Percentiles rank a stretch among this genome's conserved stretches.
Evolutionary conservation across 176 grass and related monocot species (phyloP).

Genomic region (Metroxylon sagu): DNA sequence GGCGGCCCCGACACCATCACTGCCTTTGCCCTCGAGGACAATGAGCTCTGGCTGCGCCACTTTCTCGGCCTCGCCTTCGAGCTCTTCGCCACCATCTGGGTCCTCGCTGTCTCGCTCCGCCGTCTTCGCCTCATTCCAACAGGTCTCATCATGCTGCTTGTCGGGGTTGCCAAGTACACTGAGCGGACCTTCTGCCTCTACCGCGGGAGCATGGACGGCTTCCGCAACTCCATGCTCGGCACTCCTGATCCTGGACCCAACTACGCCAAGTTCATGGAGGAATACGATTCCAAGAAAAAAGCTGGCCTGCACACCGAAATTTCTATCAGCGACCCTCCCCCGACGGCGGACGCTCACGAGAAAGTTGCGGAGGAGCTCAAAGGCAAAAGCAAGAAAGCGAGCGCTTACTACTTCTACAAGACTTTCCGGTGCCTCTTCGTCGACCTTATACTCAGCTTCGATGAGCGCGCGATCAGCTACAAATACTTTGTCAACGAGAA

Average conservation of each 20-base stretch:
- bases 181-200: slow-evolving; percentile 47
- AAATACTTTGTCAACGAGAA: neutral
- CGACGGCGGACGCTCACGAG: too few relatives aligned
- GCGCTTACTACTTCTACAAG: slow-evolving; percentile 29
- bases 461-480: slow-evolving; percentile 5
- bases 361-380: neutral
- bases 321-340: slow-evolving; percentile 8
- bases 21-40: slow-evolving; percentile 30
- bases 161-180: slow-evolving; percentile 32
- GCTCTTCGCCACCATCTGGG: too few relatives aligned
- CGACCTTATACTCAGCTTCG: slow-evolving; percentile 56
- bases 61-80: slow-evolving; percentile 9
- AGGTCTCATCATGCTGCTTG: slow-evolving; percentile 34
- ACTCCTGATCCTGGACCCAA: slow-evolving; percentile 31
- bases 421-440: slow-evolving; percentile 41
- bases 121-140: too few relatives aligned
- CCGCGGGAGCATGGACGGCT: slow-evolving; percentile 44
- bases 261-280: slow-evolving; percentile 58
- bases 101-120: too few relatives aligned
- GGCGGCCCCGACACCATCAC: slow-evolving; percentile 32
- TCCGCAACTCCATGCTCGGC: slow-evolving; percentile 17
- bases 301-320: slow-evolving; percentile 37
- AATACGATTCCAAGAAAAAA: slow-evolving; percentile 44
- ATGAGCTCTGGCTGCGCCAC: slow-evolving; percentile 31
- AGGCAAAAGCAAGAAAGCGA: slow-evolving; percentile 13